phyloP scores from a whole-genome alignment of 257 asterid genomes.

The Scutellaria galericulata region DNA sequence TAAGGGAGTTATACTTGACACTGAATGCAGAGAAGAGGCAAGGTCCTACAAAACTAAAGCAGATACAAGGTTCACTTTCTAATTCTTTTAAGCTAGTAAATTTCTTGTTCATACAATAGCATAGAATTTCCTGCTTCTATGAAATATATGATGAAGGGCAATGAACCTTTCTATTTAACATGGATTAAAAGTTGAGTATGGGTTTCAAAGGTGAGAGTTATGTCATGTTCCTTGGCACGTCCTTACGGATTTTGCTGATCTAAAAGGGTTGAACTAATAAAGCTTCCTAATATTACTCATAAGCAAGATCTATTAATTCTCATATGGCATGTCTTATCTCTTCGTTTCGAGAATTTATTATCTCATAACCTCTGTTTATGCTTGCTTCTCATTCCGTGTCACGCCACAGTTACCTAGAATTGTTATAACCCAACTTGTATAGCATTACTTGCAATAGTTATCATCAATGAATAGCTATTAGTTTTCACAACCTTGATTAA shows the following conservation, averaged over 20 bases:
- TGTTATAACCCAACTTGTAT: neutral
- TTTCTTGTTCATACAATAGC: neutral
- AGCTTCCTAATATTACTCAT: neutral
- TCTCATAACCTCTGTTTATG: neutral
- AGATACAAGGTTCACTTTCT: neutral
- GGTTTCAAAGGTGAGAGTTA: neutral
- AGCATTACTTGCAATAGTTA: neutral
- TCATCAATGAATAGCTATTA: slow-evolving; percentile 8
- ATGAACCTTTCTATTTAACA: neutral
- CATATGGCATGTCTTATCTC: neutral
- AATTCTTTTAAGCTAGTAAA: neutral
- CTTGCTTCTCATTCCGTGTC: slow-evolving; percentile 9
- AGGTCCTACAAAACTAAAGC: neutral
- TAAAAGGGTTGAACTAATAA: neutral
- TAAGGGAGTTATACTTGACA: neutral
- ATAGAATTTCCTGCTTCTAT: neutral
- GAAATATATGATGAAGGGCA: neutral
- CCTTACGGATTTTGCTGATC: neutral
- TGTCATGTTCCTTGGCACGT: slow-evolving; percentile 2
- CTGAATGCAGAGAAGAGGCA: neutral
- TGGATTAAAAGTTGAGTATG: neutral
- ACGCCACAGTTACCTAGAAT: slow-evolving; percentile 17
- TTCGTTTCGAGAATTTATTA: neutral
- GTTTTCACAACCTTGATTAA: slow-evolving; percentile 4
- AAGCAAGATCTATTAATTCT: neutral